phyloP scores from a whole-genome alignment of 805 yeast genomes.

The Ogataea populi-albae region DNA sequence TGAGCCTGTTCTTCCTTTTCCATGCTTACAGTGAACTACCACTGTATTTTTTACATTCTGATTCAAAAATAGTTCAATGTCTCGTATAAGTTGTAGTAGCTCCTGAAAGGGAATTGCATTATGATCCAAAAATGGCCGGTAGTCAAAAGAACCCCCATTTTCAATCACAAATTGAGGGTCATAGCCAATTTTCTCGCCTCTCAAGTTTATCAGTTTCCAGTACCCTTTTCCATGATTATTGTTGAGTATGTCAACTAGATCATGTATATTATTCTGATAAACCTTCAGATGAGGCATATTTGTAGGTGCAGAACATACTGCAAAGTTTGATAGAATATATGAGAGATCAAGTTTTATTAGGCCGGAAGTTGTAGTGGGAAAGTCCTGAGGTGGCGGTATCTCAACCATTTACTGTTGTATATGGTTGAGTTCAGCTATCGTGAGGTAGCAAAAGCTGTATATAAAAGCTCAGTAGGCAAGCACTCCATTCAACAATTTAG shows the following conservation, averaged over 20 bases:
- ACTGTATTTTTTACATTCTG: slow-evolving; percentile 38
- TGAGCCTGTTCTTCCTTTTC: slow-evolving; percentile 89
- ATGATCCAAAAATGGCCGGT: slow-evolving; percentile 73
- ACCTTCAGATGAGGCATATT: slow-evolving; percentile 38
- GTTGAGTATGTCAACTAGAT: slow-evolving; percentile 48
- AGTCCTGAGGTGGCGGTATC: slow-evolving; percentile 3
- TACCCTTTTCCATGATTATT: slow-evolving; percentile 41
- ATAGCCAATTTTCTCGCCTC: slow-evolving; percentile 51
- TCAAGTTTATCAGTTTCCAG: slow-evolving; percentile 76
- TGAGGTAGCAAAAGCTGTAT: too few species aligned
- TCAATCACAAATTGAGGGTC: slow-evolving; percentile 33
- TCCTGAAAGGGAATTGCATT: slow-evolving; percentile 62
- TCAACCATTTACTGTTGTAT: background rate
- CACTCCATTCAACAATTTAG: too few species aligned
- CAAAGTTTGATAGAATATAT: slow-evolving; percentile 58
- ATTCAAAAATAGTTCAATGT: slow-evolving; percentile 43
- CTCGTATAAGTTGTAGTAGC: slow-evolving; percentile 43
- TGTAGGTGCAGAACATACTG: slow-evolving; percentile 79
- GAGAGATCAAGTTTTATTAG: slow-evolving; percentile 53
- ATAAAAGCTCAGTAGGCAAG: too few species aligned
- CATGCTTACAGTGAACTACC: slow-evolving; percentile 85
- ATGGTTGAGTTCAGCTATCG: background rate
- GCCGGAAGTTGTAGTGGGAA: background rate
- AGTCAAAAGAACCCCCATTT: slow-evolving; percentile 35
- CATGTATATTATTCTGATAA: slow-evolving; percentile 52